These are phyloP conservation scores for Anthracocystis walkeri DNA, from an alignment of 1,284 basidiomycete genomes.

Conservation along the genomic window DNA sequence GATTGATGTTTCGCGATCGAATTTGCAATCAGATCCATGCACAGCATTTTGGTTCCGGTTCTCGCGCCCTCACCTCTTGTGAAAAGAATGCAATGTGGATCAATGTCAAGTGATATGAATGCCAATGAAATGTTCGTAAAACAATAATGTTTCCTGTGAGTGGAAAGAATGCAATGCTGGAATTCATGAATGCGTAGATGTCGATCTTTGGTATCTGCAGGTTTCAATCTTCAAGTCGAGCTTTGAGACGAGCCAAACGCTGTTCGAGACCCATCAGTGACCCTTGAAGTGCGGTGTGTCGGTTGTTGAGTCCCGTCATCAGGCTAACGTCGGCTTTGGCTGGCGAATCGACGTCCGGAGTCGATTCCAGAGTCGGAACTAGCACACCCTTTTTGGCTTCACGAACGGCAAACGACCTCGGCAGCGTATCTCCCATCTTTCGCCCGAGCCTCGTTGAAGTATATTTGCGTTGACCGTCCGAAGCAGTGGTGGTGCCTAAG, in stretches of 20 bases:
- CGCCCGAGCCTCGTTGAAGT: constrained; percentile 13
- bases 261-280: constrained; percentile 40
- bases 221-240: constrained; percentile 31
- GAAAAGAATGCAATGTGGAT: neutral
- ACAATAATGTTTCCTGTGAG: too few species aligned
- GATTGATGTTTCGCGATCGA: constrained; percentile 1
- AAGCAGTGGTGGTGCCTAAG: neutral
- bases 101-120: too few species aligned
- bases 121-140: too few species aligned
- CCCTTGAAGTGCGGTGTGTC: constrained; percentile 45
- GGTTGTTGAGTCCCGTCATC: constrained; percentile 43
- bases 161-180: too few species aligned
- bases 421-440: constrained; percentile 27
- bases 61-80: too few species aligned
- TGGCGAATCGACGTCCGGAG: constrained; percentile 15
- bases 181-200: neutral
- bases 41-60: too few species aligned
- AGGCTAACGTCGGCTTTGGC: constrained; percentile 42
- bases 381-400: constrained; percentile 6
- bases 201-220: neutral
- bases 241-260: constrained; percentile 42
- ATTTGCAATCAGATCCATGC: neutral
- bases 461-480: constrained; percentile 12
- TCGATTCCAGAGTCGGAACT: constrained; percentile 2
- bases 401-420: constrained; percentile 26